These are phyloP conservation scores for Articulospora tetracladia DNA, from an alignment of 495 filamentous ascomycete species.

Conservation along the genomic window DNA sequence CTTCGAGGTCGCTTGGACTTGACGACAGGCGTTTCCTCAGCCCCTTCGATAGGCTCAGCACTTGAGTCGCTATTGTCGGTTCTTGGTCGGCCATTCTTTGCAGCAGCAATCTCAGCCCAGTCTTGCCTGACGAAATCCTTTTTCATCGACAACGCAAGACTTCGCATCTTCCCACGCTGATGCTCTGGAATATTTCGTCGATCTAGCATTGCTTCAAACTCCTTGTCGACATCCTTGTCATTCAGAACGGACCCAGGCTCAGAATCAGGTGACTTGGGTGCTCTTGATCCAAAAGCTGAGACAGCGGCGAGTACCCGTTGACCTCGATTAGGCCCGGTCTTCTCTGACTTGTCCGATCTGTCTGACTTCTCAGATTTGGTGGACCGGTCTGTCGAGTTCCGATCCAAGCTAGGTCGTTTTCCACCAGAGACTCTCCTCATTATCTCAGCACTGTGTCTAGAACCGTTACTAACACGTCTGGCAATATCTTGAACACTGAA, in stretches of 20 bases:
- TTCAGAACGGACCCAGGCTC: slow-evolving; percentile 29
- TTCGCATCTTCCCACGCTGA: slow-evolving; percentile 90
- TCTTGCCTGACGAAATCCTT: slow-evolving; percentile 91
- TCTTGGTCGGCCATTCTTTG: slow-evolving; percentile 27
- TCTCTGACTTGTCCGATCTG: slow-evolving; percentile 25
- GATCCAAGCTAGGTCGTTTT: slow-evolving; percentile 23
- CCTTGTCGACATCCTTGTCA: slow-evolving; percentile 39
- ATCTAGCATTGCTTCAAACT: slow-evolving; percentile 69
- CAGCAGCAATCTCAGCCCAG: slow-evolving; percentile 57
- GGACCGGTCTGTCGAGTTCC: slow-evolving; percentile 26
- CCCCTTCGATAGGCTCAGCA: slow-evolving; percentile 26
- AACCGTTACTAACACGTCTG: slow-evolving; percentile 15
- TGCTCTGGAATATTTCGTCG: slow-evolving; percentile 89
- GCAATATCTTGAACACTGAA: slow-evolving; percentile 26
- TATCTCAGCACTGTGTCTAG: slow-evolving; percentile 21
- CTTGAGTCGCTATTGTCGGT: slow-evolving; percentile 26
- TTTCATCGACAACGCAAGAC: slow-evolving; percentile 83
- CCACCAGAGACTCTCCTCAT: slow-evolving; percentile 13
- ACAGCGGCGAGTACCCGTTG: slow-evolving; percentile 65
- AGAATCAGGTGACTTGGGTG: slow-evolving; percentile 30
- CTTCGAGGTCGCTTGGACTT: slow-evolving; percentile 60
- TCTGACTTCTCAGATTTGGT: slow-evolving; percentile 19
- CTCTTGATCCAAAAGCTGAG: slow-evolving; percentile 40
- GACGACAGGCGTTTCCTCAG: slow-evolving; percentile 8
- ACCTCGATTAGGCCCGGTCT: slow-evolving; percentile 28